These are phyloP conservation scores for Coniella lustricola DNA, from an alignment of 2,329 filamentous ascomycete species.

Conservation along the genomic window DNA sequence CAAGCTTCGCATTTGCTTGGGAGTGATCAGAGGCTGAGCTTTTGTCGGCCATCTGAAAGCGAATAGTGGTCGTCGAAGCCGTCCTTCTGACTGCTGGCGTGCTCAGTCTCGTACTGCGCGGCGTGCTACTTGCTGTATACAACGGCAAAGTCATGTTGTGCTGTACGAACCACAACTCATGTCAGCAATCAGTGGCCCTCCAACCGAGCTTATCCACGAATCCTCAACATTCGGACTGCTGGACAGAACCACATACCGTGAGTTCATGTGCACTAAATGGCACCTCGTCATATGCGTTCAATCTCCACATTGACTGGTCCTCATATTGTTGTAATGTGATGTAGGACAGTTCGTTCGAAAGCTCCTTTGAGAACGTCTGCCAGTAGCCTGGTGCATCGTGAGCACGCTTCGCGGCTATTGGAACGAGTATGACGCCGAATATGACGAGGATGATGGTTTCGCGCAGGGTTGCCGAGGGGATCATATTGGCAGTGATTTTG, in stretches of 20 bases:
- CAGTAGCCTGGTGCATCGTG: constrained; percentile 15
- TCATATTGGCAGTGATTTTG: constrained; percentile 3
- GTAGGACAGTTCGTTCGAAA: not conserved
- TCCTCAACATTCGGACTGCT: too few species aligned
- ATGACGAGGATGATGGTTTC: constrained; percentile 15
- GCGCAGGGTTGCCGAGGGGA: constrained; percentile 8
- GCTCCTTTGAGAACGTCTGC: constrained; percentile 8
- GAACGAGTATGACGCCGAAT: constrained; percentile 15
- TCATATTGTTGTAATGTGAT: not conserved
- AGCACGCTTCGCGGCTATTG: constrained; percentile 15
- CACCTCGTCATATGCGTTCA: too few species aligned
- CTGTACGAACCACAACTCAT: not conserved
- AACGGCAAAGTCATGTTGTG: constrained; percentile 1
- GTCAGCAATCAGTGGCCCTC: not conserved
- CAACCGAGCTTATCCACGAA: too few species aligned
- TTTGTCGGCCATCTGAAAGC: not conserved
- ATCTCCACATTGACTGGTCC: not conserved
- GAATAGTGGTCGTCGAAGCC: constrained; percentile 25
- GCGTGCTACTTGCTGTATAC: constrained; percentile 38
- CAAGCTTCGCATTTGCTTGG: too few species aligned
- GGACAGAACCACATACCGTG: not conserved
- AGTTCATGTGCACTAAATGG: not conserved
- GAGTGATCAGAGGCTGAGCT: too few species aligned
- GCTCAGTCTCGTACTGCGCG: too few species aligned
- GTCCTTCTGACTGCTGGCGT: constrained; percentile 42